Evolutionary conservation across 1,284 basidiomycete genomes (phyloP), one percentile per base, ranked within the genome.

Genomic region (Earliella scabrosa): DNA sequence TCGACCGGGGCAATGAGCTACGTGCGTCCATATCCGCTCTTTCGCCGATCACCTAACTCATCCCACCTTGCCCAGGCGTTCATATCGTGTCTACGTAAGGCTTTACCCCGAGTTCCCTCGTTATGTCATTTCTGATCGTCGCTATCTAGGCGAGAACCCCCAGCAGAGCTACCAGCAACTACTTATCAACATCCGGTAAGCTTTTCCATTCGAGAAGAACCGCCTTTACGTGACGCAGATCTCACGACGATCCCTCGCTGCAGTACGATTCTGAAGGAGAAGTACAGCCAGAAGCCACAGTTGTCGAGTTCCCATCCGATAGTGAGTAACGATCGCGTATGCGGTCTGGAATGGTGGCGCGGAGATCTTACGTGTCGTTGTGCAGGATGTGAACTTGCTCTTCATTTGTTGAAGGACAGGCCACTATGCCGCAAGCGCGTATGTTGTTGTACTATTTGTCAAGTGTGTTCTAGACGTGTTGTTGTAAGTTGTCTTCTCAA

Each of bases 1-100:
- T 93, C 90, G 4, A 94, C 92, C 1, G 96, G 95, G 41, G 93
- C 93, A 2, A 95, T 95, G 93, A 89, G 85, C 69, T 86, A 80
- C 64, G 87, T 89, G 63, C 45, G 83, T 77, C 20, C 16, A 16
- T 11, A 5, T 41, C 11, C 39, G 8, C 26, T 31, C 50, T 23
- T 38, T 34, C 16, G 1, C 9, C 21, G 16, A 14, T 31, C 3
- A 11, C 5, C 8, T 8, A 16, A n/a, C 31, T 47, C 35, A 36
- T n/a, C n/a, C 51, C 36, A 48, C 31, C 9, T 16, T 1, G 2
- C 21, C 24, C 60, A 88, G 92, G 93, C 87, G 16, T 91, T 93
- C 70, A 82, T 90, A 56, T 76, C 73, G 79, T 80, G 39, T 7
- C 76, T 93, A 40, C 76, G 82, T 85, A 70, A 61, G 78, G 65